Evolutionary conservation across 495 filamentous ascomycete genomes (phyloP).

Genomic region (Talaromyces trachyspermus): DNA sequence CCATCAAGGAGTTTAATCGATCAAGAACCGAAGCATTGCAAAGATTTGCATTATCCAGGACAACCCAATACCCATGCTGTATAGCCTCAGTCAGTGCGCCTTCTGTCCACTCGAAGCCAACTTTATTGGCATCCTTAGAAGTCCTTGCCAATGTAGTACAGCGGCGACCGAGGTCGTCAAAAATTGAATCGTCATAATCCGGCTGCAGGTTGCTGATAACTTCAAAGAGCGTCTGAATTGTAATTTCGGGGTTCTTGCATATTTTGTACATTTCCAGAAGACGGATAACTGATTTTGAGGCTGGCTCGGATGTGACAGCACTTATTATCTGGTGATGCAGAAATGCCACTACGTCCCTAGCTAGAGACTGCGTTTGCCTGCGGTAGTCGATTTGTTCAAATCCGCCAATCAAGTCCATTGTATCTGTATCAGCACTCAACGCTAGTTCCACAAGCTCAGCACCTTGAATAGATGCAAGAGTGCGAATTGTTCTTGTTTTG

Average conservation of each 20-base stretch:
- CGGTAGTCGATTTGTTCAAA: conserved; percentile 89
- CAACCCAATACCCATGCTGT: conserved; percentile 80
- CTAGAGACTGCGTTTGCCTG: conserved; percentile 51
- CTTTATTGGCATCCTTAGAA: conserved; percentile 47
- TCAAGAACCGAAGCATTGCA: conserved; percentile 94
- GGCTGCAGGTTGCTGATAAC: conserved; percentile 26
- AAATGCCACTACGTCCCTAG: conserved; percentile 46
- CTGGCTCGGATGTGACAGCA: conserved; percentile 31
- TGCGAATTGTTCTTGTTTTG: conserved; percentile 70
- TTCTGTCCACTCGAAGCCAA: conserved; percentile 94
- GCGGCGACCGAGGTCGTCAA: conserved; percentile 26
- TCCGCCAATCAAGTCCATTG: conserved; percentile 92
- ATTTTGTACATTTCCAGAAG: conserved; percentile 30
- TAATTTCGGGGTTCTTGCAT: conserved; percentile 23
- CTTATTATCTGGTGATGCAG: conserved; percentile 47
- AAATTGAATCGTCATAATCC: conserved; percentile 19
- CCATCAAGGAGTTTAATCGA: conserved; percentile 86
- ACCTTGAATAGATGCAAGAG: conserved; percentile 71
- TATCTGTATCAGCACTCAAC: conserved; percentile 87
- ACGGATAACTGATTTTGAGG: conserved; percentile 29
- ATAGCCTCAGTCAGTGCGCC: conserved; percentile 83
- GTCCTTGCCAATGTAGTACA: conserved; percentile 34
- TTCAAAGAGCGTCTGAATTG: conserved; percentile 28
- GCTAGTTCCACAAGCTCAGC: conserved; percentile 68
- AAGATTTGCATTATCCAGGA: conserved; percentile 94